A percentile compares a stretch with the other conserved stretches of the same genome.
Conservation (phyloP, 2,329 filamentous ascomycete species). For the Chaetomiaceae sp. region DNA sequence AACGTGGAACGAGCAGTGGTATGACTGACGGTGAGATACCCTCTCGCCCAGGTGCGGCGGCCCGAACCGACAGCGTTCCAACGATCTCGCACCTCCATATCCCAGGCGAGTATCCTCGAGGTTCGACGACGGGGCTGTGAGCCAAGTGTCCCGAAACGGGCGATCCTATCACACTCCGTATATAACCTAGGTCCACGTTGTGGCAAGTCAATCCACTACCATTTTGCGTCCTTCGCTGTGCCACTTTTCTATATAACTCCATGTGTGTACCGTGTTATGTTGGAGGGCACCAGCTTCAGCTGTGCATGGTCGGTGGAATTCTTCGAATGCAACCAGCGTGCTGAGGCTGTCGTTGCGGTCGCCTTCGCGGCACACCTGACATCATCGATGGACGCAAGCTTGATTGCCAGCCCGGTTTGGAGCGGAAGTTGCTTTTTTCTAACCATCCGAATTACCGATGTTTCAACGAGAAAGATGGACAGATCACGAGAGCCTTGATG, state of each 20-base stretch:
- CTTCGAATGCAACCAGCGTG: too few relatives aligned
- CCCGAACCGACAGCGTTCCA: constrained; percentile 43
- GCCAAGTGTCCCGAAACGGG: neutral
- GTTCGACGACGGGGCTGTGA: constrained; percentile 7
- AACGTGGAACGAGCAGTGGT: neutral
- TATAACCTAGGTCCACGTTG: neutral
- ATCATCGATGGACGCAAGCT: too few relatives aligned
- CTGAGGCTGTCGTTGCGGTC: too few relatives aligned
- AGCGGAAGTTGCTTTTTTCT: too few relatives aligned
- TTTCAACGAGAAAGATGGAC: neutral
- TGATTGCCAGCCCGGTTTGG: too few relatives aligned
- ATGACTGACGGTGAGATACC: neutral
- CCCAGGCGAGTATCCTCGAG: constrained; percentile 60
- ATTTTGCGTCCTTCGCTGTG: neutral
- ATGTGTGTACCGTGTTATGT: neutral
- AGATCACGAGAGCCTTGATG: neutral
- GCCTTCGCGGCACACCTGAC: too few relatives aligned
- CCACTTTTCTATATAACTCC: neutral
- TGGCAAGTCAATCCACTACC: neutral
- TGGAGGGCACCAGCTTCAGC: too few relatives aligned
- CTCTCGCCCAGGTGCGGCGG: constrained; percentile 12
- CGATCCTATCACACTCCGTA: neutral
- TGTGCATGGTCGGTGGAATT: neutral
- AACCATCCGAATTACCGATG: too few relatives aligned
- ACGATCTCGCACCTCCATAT: constrained; percentile 64